Evolutionary conservation across 768 basidiomycete genomes (phyloP), one percentile per base, ranked within the genome.

Genomic region (Astraeus odoratus): DNA sequence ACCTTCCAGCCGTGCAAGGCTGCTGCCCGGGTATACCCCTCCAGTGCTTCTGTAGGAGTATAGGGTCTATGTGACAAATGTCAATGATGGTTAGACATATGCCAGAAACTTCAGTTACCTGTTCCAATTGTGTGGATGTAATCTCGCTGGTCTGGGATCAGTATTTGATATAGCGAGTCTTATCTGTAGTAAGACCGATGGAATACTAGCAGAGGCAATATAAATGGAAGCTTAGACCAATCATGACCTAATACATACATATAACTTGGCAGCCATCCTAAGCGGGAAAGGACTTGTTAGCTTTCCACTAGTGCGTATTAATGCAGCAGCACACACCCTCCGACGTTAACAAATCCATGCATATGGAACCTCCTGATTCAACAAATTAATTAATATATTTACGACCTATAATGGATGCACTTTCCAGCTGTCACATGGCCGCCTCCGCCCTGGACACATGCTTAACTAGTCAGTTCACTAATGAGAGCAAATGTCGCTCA

Each of bases 261-360:
- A 50, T 84, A 82, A 50, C 77, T 80, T 1, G 81, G 82, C 31
- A 84, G 74, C 78, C 83, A 83, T 15, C 80, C 77, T 77, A n/a
- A n/a, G 27, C 8, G 18, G 13, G 35, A 7, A 44, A 26, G 16
- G 20, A 24, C 12, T 16, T 16, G 19, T 23, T 39, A 5, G 15
- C 10, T 8, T 25, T 35, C 13, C 10, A 29, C 8, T 27, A 19
- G 4, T n/a, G n/a, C n/a, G n/a, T n/a, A n/a, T n/a, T n/a, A n/a
- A n/a, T n/a, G n/a, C 22, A 13, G 10, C 13, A 6, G 30, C 22
- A 47, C 72, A 52, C 43, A 77, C 80, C 81, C 47, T 81, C 77
- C 0, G 78, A 68, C 1, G 80, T 82, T 40, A 84, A 62, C 6
- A 83, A 65, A 57, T 85, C 83, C 81, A 86, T 83, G 53, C 83